Conservation (phyloP, 2,329 filamentous ascomycete species). For the Ophiostoma sp. region DNA sequence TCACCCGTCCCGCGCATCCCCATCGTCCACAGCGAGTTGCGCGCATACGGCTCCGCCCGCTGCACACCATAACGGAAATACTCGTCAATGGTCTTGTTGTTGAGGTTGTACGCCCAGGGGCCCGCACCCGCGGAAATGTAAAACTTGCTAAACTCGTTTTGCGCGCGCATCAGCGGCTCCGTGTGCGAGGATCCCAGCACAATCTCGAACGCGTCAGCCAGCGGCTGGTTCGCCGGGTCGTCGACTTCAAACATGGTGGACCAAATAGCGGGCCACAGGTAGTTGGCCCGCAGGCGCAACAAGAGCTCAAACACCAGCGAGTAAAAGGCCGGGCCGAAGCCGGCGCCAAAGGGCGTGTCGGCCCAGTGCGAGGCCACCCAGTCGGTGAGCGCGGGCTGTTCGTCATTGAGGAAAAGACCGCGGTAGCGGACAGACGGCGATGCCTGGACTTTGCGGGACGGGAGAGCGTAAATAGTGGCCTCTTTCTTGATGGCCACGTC, state of each 20-base stretch:
- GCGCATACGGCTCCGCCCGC: conserved; percentile 65
- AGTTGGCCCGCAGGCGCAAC: conserved; percentile 69
- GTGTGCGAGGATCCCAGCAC: conserved; percentile 73
- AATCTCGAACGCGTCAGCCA: conserved; percentile 72
- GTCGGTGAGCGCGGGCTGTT: conserved; percentile 65
- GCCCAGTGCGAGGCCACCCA: conserved; percentile 56
- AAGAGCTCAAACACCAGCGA: conserved; percentile 69
- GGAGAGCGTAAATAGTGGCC: conserved; percentile 56
- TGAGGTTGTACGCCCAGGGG: conserved; percentile 68
- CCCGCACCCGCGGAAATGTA: conserved; percentile 48
- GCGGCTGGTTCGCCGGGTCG: conserved; percentile 65
- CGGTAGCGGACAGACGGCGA: conserved; percentile 66
- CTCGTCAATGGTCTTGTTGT: conserved; percentile 66
- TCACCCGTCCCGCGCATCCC: conserved; percentile 71
- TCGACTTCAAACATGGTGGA: conserved; percentile 71
- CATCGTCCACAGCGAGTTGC: conserved; percentile 65
- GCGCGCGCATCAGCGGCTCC: conserved; percentile 67
- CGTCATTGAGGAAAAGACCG: conserved; percentile 70
- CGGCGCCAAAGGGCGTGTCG: conserved; percentile 48
- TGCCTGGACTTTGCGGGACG: conserved; percentile 56
- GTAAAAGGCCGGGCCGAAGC: conserved; percentile 65
- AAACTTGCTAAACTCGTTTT: conserved; percentile 56
- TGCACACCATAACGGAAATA: conserved; percentile 69
- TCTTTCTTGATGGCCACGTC: conserved; percentile 55
- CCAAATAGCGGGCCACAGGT: conserved; percentile 70